Base-by-base conservation (phyloP, 495 filamentous ascomycete species). In the Parathielavia hyrcaniae region DNA sequence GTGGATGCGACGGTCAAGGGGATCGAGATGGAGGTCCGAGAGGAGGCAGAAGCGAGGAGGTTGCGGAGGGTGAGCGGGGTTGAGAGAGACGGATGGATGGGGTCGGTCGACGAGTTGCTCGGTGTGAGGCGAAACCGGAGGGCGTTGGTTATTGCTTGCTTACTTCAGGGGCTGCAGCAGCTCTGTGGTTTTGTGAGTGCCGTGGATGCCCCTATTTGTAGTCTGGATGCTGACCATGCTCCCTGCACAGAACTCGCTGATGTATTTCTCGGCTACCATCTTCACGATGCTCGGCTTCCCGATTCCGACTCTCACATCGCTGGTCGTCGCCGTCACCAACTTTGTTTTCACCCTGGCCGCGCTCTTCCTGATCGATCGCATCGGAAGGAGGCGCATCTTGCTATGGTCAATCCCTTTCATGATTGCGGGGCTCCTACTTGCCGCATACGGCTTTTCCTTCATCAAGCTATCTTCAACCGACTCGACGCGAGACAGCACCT, bases 211-310 rank as follows among this genome's bases (percentile, higher is more conserved):
- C 23, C 26, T 17, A n/a, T 26, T 45, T 41, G 46, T 23, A 8
- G 9, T 53, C 35, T 20, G 14, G 0, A 30, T 50, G 51, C 64
- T 71, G 48, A 68, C 51, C 23, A 22, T 44, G 19, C 0, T 30
- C 26, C 26, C 26, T 9, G 20, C 12, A 19, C 63, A 86, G 82
- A 96, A 95, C 72, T 87, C 86, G 47, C 78, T 96, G 13, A 97
- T 97, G 91, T 97, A 97, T 69, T 96, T 91, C 69, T 91, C 89
- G 8, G 88, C 90, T 5, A 95, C 90, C 6, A 89, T 97, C 34
- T 97, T 97, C 69, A 77, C 83, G 12, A 73, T 90, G 32, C 75
- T 95, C 20, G 86, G 86, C 3, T 96, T 96, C 69, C 77, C 78
- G 34, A 85, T 83, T 17, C 91, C 91, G 26, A 95, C 89, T 0